phyloP scores from a whole-genome alignment of 176 grass and related monocot species.

The Eragrostis curvula region DNA sequence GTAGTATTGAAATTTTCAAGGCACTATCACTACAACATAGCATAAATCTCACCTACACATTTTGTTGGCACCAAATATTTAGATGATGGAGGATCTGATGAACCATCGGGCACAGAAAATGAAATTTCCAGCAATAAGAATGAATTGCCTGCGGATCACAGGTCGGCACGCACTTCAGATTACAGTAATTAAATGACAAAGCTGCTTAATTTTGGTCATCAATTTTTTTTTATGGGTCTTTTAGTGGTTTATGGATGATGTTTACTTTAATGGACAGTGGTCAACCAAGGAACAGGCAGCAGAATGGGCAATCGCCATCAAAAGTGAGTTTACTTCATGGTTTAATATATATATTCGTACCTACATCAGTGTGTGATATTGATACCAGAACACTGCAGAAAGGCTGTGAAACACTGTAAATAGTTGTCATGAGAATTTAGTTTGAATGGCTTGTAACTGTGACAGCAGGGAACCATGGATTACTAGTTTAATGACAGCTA shows the following conservation, averaged over 20 bases:
- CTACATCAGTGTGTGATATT: constrained; percentile 12
- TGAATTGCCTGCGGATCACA: constrained; percentile 46
- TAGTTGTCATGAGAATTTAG: constrained; percentile 25
- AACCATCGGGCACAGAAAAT: constrained; percentile 55
- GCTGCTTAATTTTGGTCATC: constrained; percentile 2
- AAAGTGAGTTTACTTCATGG: constrained; percentile 52
- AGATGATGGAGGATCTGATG: constrained; percentile 66
- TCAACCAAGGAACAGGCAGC: constrained; percentile 30
- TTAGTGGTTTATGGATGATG: constrained; percentile 23
- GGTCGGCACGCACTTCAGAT: constrained; percentile 55
- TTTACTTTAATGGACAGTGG: constrained; percentile 53
- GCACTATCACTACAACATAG: constrained; percentile 26
- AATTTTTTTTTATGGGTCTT: constrained; percentile 21
- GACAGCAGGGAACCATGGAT: background rate
- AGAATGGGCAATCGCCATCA: constrained; percentile 43
- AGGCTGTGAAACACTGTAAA: constrained; percentile 8
- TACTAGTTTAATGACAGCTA: constrained; percentile 9
- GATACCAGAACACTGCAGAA: background rate
- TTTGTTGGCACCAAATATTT: constrained; percentile 50
- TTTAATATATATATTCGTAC: background rate
- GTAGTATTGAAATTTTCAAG: constrained; percentile 29
- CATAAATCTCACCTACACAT: constrained; percentile 53
- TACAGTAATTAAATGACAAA: constrained; percentile 20
- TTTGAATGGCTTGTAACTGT: background rate
- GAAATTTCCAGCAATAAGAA: constrained; percentile 58